Evolutionary conservation across 495 filamentous ascomycete genomes (phyloP), one percentile per base, ranked within the genome.

Genomic region (Jackrogersella minutella): DNA sequence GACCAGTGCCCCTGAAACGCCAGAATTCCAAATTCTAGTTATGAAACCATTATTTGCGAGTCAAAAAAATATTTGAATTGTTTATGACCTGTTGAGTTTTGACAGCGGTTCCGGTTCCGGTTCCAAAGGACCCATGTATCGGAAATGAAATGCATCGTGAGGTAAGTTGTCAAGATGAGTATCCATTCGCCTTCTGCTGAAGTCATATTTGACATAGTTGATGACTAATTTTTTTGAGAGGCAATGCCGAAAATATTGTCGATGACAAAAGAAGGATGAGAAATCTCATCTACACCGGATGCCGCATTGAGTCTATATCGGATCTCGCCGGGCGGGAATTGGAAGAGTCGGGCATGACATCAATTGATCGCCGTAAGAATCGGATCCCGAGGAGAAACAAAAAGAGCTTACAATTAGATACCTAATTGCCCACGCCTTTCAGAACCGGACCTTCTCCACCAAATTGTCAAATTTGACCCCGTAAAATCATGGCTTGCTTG

Each of bases 311-410:
- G 46, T 39, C 16, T 22, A 37, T 37, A 21, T 49, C 59, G 59
- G 40, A 14, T 33, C 40, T 51, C 30, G 43, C 33, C 43, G 33
- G 28, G 4, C 57, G 52, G 58, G 51, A 46, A 61, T 57, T 61
- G 58, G 56, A 58, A 43, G 2, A 37, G 2, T 10, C 17, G 24
- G 40, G n/a, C 6, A 34, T 52, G 2, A 33, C 50, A 3, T 31
- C 5, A 6, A 39, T 54, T 28, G 1, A 54, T 55, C 36, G 26
- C 22, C 22, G 6, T 7, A 17, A 40, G 5, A 16, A 34, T 60
- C 40, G 59, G 62, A 63, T 11, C 53, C 65, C 59, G 65, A 68
- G 65, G 65, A 68, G 39, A 68, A 57, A 14, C 16, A 51, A 57
- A 51, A 57, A 39, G 1, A 9, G 34, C 19, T 30, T 17, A 26